phyloP scores from a whole-genome alignment of 371 early-diverging fungal genomes.

The Lichtheimia ornata region DNA sequence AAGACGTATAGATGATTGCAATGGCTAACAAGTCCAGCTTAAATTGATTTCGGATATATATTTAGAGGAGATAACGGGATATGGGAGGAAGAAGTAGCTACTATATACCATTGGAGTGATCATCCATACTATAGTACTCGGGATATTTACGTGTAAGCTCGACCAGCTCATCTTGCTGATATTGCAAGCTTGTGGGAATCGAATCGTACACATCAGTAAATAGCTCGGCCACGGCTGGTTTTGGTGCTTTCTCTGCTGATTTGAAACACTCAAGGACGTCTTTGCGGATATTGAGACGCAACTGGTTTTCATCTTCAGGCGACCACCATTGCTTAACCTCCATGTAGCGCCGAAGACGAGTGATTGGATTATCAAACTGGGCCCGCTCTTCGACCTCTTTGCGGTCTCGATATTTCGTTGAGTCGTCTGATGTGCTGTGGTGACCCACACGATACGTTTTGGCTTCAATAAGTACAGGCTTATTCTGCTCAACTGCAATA shows the following conservation, averaged over 20 bases:
- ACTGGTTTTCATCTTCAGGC: conserved; percentile 71
- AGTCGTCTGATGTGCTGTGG: conserved; percentile 98
- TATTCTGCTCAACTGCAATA: conserved; percentile 75
- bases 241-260: conserved; percentile 85
- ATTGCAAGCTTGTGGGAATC: conserved; percentile 70
- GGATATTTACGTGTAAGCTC: conserved; percentile 85
- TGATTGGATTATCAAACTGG: conserved; percentile 84
- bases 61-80: too few relatives aligned
- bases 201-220: conserved; percentile 96
- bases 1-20: too few relatives aligned
- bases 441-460: conserved; percentile 97
- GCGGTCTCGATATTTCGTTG: conserved; percentile 82
- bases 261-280: conserved; percentile 79
- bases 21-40: too few relatives aligned
- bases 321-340: conserved; percentile 87
- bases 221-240: conserved; percentile 80
- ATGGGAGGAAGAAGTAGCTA: too few relatives aligned
- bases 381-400: conserved; percentile 88
- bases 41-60: too few relatives aligned
- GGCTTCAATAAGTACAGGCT: conserved; percentile 95
- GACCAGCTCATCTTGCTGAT: conserved; percentile 80
- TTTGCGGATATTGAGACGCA: conserved; percentile 60
- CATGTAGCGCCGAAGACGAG: conserved; percentile 88
- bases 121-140: conserved; percentile 76
- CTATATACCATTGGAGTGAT: conserved; percentile 21